phyloP scores from a whole-genome alignment of 129 eudicot species.

The Chrysanthemum makinoi region DNA sequence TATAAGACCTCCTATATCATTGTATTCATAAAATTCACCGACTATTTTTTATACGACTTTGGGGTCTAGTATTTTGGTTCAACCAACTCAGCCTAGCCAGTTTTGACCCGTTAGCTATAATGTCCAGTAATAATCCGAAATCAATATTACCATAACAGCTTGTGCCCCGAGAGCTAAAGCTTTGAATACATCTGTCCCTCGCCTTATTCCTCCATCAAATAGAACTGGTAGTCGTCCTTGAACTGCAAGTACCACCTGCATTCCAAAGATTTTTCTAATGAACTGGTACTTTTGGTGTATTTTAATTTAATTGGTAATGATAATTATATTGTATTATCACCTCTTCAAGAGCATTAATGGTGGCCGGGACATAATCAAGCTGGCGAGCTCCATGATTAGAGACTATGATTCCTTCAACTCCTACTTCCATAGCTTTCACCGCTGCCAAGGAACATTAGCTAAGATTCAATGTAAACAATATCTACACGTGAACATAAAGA shows the following conservation, averaged over 20 bases:
- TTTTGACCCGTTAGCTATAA: no score
- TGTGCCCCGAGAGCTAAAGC: conserved; percentile 89
- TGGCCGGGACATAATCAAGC: conserved; percentile 88
- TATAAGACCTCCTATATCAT: no score
- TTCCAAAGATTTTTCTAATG: background rate
- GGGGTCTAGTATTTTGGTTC: no score
- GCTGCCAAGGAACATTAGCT: conserved; percentile 43
- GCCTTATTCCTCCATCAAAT: conserved; percentile 78
- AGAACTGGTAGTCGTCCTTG: conserved; percentile 65
- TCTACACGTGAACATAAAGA: conserved; percentile 3
- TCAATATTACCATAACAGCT: conserved; percentile 62
- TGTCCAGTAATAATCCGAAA: no score
- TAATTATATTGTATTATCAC: conserved; percentile 21
- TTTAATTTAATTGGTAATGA: no score
- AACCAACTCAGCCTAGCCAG: no score
- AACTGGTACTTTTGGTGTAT: background rate
- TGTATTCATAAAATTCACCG: no score
- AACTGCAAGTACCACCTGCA: conserved; percentile 71
- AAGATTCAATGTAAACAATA: background rate
- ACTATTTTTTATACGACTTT: no score
- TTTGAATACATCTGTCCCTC: conserved; percentile 87
- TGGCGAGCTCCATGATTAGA: conserved; percentile 96
- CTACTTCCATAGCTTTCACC: conserved; percentile 59
- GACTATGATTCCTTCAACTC: conserved; percentile 76
- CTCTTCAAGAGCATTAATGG: conserved; percentile 73